Conservation (phyloP, 2,329 filamentous ascomycete species). For the Cytospora paraplurivora region DNA sequence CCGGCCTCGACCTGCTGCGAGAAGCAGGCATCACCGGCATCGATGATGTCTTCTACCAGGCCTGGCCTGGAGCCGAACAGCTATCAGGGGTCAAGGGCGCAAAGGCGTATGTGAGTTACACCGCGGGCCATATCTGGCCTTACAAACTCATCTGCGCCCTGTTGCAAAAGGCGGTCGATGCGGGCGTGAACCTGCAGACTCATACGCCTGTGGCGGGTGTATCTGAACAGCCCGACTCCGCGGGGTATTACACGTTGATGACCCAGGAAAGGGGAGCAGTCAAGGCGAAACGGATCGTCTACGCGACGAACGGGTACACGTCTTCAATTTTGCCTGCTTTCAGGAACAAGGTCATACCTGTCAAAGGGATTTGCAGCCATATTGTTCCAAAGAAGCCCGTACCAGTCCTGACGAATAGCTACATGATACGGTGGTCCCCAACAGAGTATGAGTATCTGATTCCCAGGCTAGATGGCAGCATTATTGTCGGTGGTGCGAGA, state of each 20-base stretch:
- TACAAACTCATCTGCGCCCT: slow-evolving; percentile 39
- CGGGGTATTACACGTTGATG: slow-evolving; percentile 30
- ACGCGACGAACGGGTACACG: slow-evolving; percentile 41
- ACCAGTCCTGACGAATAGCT: slow-evolving; percentile 30
- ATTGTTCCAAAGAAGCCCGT: slow-evolving; percentile 25
- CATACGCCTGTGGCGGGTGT: slow-evolving; percentile 34
- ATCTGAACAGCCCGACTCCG: slow-evolving; percentile 17
- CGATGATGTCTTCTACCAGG: slow-evolving; percentile 36
- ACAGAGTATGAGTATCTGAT: slow-evolving; percentile 42
- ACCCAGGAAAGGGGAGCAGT: slow-evolving; percentile 31
- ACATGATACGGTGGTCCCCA: slow-evolving; percentile 31
- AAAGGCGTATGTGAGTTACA: slow-evolving; percentile 39
- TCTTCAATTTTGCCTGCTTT: slow-evolving; percentile 38
- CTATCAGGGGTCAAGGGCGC: slow-evolving; percentile 42
- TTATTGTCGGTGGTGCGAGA: slow-evolving; percentile 47
- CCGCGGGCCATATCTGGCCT: slow-evolving; percentile 36
- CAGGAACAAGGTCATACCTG: slow-evolving; percentile 37
- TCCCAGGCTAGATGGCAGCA: slow-evolving; percentile 44
- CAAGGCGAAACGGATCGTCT: slow-evolving; percentile 34
- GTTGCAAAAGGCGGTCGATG: slow-evolving; percentile 30
- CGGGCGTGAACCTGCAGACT: slow-evolving; percentile 37
- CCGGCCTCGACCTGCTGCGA: slow-evolving; percentile 38
- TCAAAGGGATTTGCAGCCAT: slow-evolving; percentile 36
- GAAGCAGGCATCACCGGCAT: slow-evolving; percentile 34
- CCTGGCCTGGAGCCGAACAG: slow-evolving; percentile 37